These are phyloP conservation scores for Trypanosoma rangeli DNA, from an alignment of 208 protist genomes.

Conservation along the genomic window DNA sequence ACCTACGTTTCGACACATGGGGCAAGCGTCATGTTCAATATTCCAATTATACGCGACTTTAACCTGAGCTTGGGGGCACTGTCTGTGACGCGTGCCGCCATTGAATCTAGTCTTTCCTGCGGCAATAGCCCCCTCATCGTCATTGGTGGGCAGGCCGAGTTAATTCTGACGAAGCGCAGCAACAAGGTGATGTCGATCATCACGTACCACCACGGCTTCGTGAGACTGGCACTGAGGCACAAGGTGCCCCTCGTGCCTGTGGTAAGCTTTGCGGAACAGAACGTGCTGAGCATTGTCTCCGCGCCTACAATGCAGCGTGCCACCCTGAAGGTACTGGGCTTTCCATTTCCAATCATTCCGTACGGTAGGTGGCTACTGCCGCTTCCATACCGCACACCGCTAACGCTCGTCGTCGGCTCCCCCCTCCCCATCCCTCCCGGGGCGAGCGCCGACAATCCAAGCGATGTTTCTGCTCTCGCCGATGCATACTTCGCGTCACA, in stretches of 20 bases:
- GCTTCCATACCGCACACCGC: slow-evolving; percentile 49
- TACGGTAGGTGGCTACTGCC: slow-evolving; percentile 72
- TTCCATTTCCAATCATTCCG: slow-evolving; percentile 79
- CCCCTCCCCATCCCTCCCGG: slow-evolving; percentile 54
- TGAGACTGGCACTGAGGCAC: slow-evolving; percentile 63
- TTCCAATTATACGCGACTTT: slow-evolving; percentile 74
- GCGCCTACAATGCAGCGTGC: slow-evolving; percentile 63
- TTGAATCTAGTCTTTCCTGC: slow-evolving; percentile 50
- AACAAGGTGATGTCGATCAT: slow-evolving; percentile 54
- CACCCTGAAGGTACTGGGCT: slow-evolving; percentile 66
- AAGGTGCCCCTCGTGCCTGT: slow-evolving; percentile 78
- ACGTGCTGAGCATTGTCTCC: slow-evolving; percentile 64
- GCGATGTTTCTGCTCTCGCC: slow-evolving; percentile 49
- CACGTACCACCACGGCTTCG: slow-evolving; percentile 81
- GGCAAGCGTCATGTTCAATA: slow-evolving; percentile 77
- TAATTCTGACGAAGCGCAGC: slow-evolving; percentile 62
- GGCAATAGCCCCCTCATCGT: slow-evolving; percentile 83
- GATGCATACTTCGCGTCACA: slow-evolving; percentile 66
- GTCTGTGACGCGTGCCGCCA: slow-evolving; percentile 50
- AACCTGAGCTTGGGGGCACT: slow-evolving; percentile 61
- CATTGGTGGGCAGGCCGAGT: slow-evolving; percentile 87
- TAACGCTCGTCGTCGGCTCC: slow-evolving; percentile 78
- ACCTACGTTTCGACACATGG: slow-evolving; percentile 59
- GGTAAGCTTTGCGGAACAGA: slow-evolving; percentile 81
- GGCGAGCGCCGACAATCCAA: slow-evolving; percentile 52